phyloP scores from a whole-genome alignment of 2,329 filamentous ascomycete genomes.

The Capronia epimyces region DNA sequence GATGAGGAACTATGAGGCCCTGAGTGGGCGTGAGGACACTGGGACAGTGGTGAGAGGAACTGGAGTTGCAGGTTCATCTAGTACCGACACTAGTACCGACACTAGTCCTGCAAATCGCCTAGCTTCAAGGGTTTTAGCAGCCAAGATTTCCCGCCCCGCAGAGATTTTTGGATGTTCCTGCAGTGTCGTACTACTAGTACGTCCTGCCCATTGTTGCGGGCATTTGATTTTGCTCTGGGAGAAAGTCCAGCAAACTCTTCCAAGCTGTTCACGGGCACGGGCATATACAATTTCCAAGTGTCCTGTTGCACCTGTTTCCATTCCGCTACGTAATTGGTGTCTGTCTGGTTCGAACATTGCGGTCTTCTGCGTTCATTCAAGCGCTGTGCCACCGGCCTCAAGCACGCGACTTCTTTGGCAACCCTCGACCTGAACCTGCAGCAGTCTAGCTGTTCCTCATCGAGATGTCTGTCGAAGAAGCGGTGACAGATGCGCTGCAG shows the following conservation, averaged over 20 bases:
- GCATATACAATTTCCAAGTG: neutral
- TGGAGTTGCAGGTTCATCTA: too few relatives aligned
- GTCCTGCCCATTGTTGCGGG: too few relatives aligned
- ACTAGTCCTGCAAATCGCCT: too few relatives aligned
- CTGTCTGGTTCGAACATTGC: too few relatives aligned
- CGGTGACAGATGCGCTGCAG: conserved; percentile 22
- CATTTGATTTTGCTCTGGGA: neutral
- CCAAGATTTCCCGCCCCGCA: neutral
- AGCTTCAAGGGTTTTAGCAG: too few relatives aligned
- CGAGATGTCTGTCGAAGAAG: conserved; percentile 27
- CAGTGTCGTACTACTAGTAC: too few relatives aligned
- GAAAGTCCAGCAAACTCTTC: neutral
- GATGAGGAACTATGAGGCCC: too few relatives aligned
- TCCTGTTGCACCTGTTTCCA: neutral
- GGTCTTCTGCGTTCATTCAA: neutral
- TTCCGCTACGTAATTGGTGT: neutral
- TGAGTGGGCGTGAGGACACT: too few relatives aligned
- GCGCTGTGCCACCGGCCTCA: neutral
- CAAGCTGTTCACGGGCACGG: neutral
- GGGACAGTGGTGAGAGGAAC: too few relatives aligned
- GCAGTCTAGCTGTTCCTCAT: neutral
- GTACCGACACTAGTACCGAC: too few relatives aligned
- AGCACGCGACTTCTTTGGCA: neutral
- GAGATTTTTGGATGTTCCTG: neutral
- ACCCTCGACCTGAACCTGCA: neutral